Conservation (phyloP, 2,329 filamentous ascomycete species). For the Nemania diffusa region DNA sequence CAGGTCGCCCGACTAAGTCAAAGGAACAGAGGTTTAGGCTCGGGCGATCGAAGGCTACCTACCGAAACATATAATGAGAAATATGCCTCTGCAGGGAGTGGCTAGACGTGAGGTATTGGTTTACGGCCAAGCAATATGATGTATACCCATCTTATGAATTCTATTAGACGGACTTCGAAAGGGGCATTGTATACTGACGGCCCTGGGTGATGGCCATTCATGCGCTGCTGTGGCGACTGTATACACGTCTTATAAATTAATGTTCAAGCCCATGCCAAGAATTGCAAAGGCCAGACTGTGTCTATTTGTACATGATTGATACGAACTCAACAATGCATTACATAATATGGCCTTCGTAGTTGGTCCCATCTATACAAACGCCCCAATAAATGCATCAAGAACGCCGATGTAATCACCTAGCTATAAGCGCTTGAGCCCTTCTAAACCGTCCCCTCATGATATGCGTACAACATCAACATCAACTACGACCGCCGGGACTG, state of each 20-base stretch:
- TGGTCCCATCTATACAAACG: slow-evolving; percentile 33
- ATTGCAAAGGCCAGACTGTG: not conserved
- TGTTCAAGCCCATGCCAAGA: not conserved
- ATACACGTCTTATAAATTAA: not conserved
- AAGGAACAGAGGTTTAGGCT: not conserved
- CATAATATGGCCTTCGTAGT: slow-evolving; percentile 3
- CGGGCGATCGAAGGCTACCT: not conserved
- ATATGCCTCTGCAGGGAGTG: not conserved
- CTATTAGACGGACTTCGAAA: not conserved
- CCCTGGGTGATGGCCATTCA: too few species aligned
- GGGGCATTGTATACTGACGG: not conserved
- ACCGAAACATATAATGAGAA: not conserved
- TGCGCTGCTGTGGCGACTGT: not conserved
- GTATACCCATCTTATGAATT: slow-evolving; percentile 25
- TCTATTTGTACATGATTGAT: slow-evolving; percentile 11
- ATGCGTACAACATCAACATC: slow-evolving; percentile 20
- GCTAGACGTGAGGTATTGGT: not conserved
- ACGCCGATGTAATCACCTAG: slow-evolving; percentile 21
- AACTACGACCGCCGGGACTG: not conserved
- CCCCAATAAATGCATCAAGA: slow-evolving; percentile 29
- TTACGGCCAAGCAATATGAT: slow-evolving; percentile 1
- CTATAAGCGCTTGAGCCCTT: slow-evolving; percentile 1
- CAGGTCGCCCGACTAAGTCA: not conserved
- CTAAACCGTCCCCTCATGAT: slow-evolving; percentile 27
- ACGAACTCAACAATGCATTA: slow-evolving; percentile 8